Base-by-base conservation (phyloP, 345 rosid species). In the Abelmoschus esculentus region DNA sequence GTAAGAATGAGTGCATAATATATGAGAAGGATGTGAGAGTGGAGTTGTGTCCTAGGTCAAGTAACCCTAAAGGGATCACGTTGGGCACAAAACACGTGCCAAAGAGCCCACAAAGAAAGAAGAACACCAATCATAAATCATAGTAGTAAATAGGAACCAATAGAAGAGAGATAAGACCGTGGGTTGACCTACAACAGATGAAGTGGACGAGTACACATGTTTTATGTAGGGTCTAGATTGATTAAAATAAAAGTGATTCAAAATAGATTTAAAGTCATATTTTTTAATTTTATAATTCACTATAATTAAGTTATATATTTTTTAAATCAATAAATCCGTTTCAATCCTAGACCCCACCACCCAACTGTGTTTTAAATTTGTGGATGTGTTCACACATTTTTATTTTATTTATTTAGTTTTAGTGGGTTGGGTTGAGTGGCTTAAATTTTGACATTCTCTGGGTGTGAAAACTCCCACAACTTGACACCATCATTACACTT, bases 401-500 rank as follows among this genome's bases (percentile, higher is more conserved):
- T 22, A 22, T 1, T 22, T n/a, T n/a, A n/a, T n/a, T n/a, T n/a
- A n/a, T n/a, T n/a, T n/a, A n/a, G n/a, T n/a, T 22, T 22, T 22
- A 22, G 26, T 22, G 26, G 26, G 26, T 22, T 22, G 26, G 26
- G 26, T 22, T 0, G 26, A 22, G 26, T 22, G n/a, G 32, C 9
- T 26, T 11, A 9, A 11, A 4, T 11, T 66, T 29, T 49, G 4
- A 28, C 10, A 29, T 28, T 66, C 70, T 66, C 28, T 50, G 17
- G 26, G 26, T 22, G 1, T 22, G 36, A 15, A 32, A 53, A 22
- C 47, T 28, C 66, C 77, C 66, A 57, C 66, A 66, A 28, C 65
- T 66, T 9, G 68, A 66, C 64, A 55, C 67, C 66, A 44, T 67
- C 42, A 71, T 75, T 71, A 3, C 71, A 14, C 7, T 40, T 72